phyloP scores from a whole-genome alignment of 257 asterid species.

The Thymus quinquecostatus region DNA sequence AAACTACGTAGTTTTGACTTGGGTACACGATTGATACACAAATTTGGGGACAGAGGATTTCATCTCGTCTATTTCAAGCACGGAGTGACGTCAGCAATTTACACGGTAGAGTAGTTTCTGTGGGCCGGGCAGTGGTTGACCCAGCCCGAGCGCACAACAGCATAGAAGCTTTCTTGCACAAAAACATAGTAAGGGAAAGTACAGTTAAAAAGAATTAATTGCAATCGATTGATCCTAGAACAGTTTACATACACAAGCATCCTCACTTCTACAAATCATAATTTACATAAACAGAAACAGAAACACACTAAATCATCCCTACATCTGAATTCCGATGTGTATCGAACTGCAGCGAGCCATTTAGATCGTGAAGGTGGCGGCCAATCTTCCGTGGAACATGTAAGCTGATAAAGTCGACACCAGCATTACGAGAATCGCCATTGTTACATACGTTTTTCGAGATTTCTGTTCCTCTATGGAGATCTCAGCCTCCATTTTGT shows the following conservation, averaged over 20 bases:
- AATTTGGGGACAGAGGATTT: no score
- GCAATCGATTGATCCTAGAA: constrained; percentile 11
- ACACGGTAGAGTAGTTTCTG: no score
- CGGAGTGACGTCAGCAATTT: no score
- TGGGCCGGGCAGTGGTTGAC: no score
- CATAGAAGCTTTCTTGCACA: no score
- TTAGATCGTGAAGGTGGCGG: constrained; percentile 15
- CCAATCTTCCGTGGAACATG: constrained; percentile 33
- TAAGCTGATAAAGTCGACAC: constrained; percentile 51
- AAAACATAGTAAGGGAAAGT: no score
- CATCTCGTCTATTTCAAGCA: no score
- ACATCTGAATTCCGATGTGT: background rate
- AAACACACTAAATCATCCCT: background rate
- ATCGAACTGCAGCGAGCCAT: background rate
- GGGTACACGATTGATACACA: no score
- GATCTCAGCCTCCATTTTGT: constrained; percentile 34
- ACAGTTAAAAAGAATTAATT: constrained; percentile 21
- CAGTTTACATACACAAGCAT: constrained; percentile 25
- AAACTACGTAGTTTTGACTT: no score
- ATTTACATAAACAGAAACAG: constrained; percentile 1
- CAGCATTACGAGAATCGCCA: constrained; percentile 45
- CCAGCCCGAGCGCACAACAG: no score
- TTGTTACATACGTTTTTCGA: constrained; percentile 35
- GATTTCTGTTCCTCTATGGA: constrained; percentile 27
- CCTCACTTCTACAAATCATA: constrained; percentile 22